phyloP scores from a whole-genome alignment of 257 asterid species.

The Linaria vulgaris region DNA sequence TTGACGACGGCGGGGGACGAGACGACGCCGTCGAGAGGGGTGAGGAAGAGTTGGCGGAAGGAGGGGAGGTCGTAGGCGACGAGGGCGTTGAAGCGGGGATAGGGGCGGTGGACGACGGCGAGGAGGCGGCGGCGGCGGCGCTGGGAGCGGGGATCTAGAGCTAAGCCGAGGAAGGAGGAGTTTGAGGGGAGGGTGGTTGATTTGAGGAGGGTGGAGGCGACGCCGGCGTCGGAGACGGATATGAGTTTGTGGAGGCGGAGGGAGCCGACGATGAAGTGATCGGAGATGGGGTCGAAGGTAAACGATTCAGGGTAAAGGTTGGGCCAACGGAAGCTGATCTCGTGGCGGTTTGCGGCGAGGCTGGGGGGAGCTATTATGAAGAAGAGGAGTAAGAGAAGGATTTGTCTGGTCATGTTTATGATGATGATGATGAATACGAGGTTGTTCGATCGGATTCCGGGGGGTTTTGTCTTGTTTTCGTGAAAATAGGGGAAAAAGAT shows the following conservation, averaged over 20 bases:
- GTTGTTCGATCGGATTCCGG: too few species aligned
- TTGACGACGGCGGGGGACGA: slow-evolving; percentile 38
- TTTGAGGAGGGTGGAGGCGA: slow-evolving; percentile 50
- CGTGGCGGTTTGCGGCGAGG: slow-evolving; percentile 44
- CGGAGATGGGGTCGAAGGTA: slow-evolving; percentile 67
- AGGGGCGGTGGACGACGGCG: slow-evolving; percentile 51
- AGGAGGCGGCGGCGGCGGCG: slow-evolving; percentile 54
- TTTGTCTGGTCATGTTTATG: slow-evolving; percentile 24
- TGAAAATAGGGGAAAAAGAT: too few species aligned
- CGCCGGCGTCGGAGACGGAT: slow-evolving; percentile 84
- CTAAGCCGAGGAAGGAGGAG: slow-evolving; percentile 55
- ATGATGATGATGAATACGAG: too few species aligned
- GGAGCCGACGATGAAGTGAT: slow-evolving; percentile 75
- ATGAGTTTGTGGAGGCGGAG: slow-evolving; percentile 49
- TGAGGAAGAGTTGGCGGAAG: slow-evolving; percentile 44
- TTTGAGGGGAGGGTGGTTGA: slow-evolving; percentile 41
- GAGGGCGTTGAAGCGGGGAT: slow-evolving; percentile 55
- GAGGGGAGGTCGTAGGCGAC: slow-evolving; percentile 56
- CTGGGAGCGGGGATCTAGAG: slow-evolving; percentile 61
- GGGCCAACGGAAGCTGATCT: slow-evolving; percentile 61
- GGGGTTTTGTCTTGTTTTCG: too few species aligned
- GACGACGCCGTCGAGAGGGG: slow-evolving; percentile 42
- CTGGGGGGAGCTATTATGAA: slow-evolving; percentile 22
- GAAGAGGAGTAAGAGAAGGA: slow-evolving; percentile 29
- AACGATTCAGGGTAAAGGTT: slow-evolving; percentile 70